Percentiles rank a stretch among this genome's conserved stretches.
Evolutionary conservation across 306 rosid genomes (phyloP).

Genomic region (Herpetospermum pedunculosum): DNA sequence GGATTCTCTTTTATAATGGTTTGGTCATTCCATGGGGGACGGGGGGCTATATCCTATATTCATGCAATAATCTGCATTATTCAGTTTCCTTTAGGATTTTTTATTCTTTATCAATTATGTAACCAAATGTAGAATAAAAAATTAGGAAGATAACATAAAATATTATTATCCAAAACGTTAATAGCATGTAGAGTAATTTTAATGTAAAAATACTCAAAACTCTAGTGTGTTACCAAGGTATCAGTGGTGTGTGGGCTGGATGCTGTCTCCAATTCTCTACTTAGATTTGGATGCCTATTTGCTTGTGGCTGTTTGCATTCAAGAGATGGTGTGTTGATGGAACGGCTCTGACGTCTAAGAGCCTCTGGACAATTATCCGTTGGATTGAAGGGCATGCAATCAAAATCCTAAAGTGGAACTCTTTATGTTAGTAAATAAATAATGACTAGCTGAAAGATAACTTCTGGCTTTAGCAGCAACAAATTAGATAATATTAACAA

Average conservation of each 20-base stretch:
- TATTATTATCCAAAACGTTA: background rate
- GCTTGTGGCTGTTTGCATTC: constrained; percentile 33
- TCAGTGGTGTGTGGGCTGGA: constrained; percentile 20
- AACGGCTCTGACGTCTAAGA: constrained; percentile 35
- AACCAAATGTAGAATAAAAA: background rate
- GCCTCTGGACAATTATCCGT: constrained; percentile 70
- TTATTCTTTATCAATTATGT: background rate
- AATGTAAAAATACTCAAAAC: background rate
- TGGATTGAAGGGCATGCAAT: constrained; percentile 81
- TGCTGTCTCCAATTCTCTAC: constrained; percentile 40
- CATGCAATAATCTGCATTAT: background rate
- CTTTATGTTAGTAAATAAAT: constrained; percentile 14
- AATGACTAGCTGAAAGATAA: background rate
- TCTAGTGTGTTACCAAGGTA: constrained; percentile 33
- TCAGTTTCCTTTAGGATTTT: background rate
- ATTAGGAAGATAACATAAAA: background rate
- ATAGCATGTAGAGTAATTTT: background rate
- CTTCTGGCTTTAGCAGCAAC: background rate
- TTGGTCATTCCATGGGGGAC: background rate
- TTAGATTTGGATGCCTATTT: constrained; percentile 23
- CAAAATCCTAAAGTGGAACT: constrained; percentile 51
- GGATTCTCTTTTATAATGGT: background rate
- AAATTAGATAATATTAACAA: background rate
- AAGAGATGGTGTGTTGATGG: constrained; percentile 23
- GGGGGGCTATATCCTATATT: background rate